phyloP scores from a whole-genome alignment of 257 asterid genomes.

The Echium plantagineum region DNA sequence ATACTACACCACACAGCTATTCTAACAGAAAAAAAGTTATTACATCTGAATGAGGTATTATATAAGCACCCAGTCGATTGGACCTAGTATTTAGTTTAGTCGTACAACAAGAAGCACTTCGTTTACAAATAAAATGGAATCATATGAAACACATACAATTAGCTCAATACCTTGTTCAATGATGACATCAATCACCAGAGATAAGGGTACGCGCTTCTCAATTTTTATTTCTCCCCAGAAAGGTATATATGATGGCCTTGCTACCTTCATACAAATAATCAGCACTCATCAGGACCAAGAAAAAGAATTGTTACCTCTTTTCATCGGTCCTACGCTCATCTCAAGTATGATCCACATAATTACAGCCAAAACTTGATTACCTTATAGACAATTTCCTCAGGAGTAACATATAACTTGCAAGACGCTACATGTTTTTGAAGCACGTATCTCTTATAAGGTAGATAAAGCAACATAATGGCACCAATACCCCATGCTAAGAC shows the following conservation, averaged over 20 bases:
- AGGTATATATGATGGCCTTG: conserved; percentile 66
- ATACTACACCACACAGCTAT: too few relatives aligned
- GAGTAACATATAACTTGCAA: conserved; percentile 48
- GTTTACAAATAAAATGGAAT: too few relatives aligned
- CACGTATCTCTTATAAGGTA: conserved; percentile 56
- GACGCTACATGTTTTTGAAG: conserved; percentile 56
- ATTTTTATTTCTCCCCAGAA: conserved; percentile 40
- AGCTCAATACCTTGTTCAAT: conserved; percentile 55
- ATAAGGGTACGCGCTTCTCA: conserved; percentile 53
- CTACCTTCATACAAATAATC: conserved; percentile 27
- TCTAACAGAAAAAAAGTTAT: too few relatives aligned
- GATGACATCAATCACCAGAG: conserved; percentile 45
- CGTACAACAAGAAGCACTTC: too few relatives aligned
- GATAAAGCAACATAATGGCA: conserved; percentile 51
- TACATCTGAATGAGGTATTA: too few relatives aligned
- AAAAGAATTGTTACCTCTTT: background rate
- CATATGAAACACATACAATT: background rate
- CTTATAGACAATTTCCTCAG: conserved; percentile 47
- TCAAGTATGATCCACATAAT: background rate
- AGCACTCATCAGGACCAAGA: background rate
- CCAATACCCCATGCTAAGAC: conserved; percentile 78
- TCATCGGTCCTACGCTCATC: background rate
- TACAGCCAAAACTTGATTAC: conserved; percentile 17
- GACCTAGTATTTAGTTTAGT: too few relatives aligned
- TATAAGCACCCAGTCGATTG: too few relatives aligned